A percentile compares a stretch with the other conserved stretches of the same genome.
phyloP scores from a whole-genome alignment of 495 filamentous ascomycete genomes.

The Penicillium mononematosum region DNA sequence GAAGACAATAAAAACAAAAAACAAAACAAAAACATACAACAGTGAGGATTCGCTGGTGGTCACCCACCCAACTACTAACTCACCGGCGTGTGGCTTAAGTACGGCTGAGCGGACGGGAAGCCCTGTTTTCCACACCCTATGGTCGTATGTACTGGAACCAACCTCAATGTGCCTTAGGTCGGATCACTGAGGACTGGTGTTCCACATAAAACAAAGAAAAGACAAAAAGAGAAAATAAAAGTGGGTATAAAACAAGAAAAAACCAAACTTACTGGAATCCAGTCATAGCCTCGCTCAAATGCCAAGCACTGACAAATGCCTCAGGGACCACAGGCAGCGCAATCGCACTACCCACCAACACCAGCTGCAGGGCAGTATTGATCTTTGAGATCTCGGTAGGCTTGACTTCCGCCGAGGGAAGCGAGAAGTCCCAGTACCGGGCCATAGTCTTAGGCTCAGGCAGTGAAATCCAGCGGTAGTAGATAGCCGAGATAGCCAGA shows the following conservation, averaged over 20 bases:
- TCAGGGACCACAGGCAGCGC: constrained; percentile 64
- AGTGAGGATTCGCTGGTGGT: constrained; percentile 50
- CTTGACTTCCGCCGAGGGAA: constrained; percentile 89
- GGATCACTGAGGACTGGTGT: neutral
- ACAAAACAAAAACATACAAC: constrained; percentile 39
- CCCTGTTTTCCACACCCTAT: constrained; percentile 51
- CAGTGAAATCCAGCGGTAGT: constrained; percentile 91
- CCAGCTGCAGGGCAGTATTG: constrained; percentile 79
- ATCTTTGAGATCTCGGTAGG: constrained; percentile 90
- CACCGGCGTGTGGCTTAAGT: constrained; percentile 50
- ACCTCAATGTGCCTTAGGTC: constrained; percentile 12
- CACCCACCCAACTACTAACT: constrained; percentile 53
- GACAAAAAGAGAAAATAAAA: neutral
- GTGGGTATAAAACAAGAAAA: constrained; percentile 7
- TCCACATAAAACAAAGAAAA: constrained; percentile 5
- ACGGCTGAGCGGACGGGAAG: constrained; percentile 51
- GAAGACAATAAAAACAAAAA: too few relatives aligned
- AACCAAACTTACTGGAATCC: constrained; percentile 66
- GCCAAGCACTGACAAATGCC: constrained; percentile 39
- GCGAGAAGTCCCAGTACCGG: constrained; percentile 96
- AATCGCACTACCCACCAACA: constrained; percentile 74
- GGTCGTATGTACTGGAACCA: constrained; percentile 41
- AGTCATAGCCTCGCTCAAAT: constrained; percentile 56
- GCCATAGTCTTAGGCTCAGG: constrained; percentile 88
- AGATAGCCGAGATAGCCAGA: constrained; percentile 86